Percentiles rank a stretch among this genome's conserved stretches.
phyloP scores from a whole-genome alignment of 2,329 filamentous ascomycete genomes.

The Colletotrichum truncatum region DNA sequence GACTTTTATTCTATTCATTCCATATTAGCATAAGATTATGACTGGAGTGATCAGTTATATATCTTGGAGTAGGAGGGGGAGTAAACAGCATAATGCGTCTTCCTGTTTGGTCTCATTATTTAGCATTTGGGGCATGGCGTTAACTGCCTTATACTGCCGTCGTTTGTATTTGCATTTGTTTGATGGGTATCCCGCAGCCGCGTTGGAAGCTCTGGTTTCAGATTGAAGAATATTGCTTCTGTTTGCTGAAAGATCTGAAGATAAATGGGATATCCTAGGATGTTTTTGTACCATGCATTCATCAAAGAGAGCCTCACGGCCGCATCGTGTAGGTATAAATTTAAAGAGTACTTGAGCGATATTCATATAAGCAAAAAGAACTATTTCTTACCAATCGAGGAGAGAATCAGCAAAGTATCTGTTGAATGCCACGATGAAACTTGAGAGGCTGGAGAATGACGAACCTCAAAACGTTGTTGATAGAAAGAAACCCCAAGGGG shows the following conservation, averaged over 20 bases:
- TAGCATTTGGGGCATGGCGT: background rate
- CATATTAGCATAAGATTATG: background rate
- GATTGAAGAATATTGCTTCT: slow-evolving; percentile 4
- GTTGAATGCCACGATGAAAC: no score
- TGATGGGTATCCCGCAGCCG: background rate
- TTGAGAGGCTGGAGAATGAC: no score
- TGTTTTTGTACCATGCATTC: background rate
- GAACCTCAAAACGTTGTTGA: no score
- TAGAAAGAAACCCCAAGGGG: no score
- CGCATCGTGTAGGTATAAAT: no score
- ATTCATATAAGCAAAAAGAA: no score
- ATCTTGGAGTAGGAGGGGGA: background rate
- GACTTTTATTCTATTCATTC: background rate
- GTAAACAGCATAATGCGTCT: background rate
- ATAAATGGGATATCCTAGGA: background rate
- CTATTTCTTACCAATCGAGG: background rate
- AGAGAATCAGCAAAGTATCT: no score
- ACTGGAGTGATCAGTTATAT: background rate
- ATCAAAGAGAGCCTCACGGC: background rate
- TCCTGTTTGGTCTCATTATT: background rate
- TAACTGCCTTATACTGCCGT: background rate
- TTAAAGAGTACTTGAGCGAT: no score
- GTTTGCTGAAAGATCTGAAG: background rate
- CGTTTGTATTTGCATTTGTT: background rate
- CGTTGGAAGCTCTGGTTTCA: background rate